Evolutionary conservation across 2,329 filamentous ascomycete genomes (phyloP).

Genomic region (Paraphoma chrysanthemicola): DNA sequence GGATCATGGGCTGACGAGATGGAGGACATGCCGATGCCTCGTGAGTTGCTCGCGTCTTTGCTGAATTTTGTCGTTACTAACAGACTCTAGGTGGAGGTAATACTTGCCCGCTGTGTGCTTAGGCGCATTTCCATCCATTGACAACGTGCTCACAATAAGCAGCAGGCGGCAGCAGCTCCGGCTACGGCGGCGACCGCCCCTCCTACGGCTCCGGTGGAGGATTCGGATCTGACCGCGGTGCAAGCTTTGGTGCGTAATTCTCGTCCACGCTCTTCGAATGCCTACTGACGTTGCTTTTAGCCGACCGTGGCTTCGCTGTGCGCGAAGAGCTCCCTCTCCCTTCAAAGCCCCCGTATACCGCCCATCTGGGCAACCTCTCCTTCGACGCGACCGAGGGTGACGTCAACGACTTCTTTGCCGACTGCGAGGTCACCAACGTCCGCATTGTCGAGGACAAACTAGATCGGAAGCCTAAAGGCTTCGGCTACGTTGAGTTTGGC

Average conservation of each 20-base stretch:
- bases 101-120: conserved; percentile 10
- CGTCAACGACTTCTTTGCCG: conserved; percentile 84
- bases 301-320: conserved; percentile 40
- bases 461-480: conserved; percentile 93
- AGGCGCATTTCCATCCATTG: not conserved
- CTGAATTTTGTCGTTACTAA: conserved; percentile 23
- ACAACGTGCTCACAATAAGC: conserved; percentile 32
- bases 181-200: conserved; percentile 59
- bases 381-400: conserved; percentile 89
- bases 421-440: conserved; percentile 86
- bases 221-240: conserved; percentile 45
- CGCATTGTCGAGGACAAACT: conserved; percentile 97
- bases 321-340: conserved; percentile 87
- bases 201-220: conserved; percentile 52
- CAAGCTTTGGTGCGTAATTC: conserved; percentile 47
- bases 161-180: conserved; percentile 48
- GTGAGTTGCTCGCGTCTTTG: conserved; percentile 60
- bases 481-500: conserved; percentile 95
- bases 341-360: conserved; percentile 91
- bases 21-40: conserved; percentile 79
- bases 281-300: conserved; percentile 18
- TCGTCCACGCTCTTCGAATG: conserved; percentile 12
- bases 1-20: conserved; percentile 99
- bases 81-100: conserved; percentile 39
- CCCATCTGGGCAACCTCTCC: conserved; percentile 94